Conservation (phyloP, 768 basidiomycete species). For the Mycena chlorophos region DNA sequence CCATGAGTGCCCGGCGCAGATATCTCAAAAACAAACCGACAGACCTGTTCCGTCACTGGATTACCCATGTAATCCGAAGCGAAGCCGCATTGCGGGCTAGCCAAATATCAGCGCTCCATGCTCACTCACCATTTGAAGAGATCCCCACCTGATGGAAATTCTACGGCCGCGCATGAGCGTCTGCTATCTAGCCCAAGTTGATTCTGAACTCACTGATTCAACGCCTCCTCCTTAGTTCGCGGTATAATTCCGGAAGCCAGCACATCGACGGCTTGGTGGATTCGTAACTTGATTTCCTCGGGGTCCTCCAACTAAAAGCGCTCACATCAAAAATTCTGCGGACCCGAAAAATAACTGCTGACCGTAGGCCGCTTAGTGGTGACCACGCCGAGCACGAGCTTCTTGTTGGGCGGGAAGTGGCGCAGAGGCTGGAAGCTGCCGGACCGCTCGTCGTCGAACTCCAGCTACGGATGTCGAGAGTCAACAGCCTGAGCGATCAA, state of each 20-base stretch:
- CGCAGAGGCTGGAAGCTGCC: not conserved
- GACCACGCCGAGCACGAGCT: not conserved
- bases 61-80: not conserved
- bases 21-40: not conserved
- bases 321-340: too few relatives aligned
- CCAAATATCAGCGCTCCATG: too few relatives aligned
- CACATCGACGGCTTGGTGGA: not conserved
- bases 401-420: not conserved
- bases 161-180: not conserved
- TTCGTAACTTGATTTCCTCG: not conserved
- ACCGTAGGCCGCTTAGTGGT: not conserved
- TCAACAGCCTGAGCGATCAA: too few relatives aligned
- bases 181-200: not conserved
- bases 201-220: not conserved
- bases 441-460: not conserved
- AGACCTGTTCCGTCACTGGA: not conserved
- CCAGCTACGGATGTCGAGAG: not conserved
- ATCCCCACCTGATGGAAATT: not conserved
- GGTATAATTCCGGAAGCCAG: not conserved
- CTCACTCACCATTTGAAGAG: not conserved
- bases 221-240: not conserved
- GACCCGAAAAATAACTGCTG: too few relatives aligned
- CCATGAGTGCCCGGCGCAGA: too few relatives aligned
- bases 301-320: not conserved
- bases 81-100: not conserved